phyloP scores from a whole-genome alignment of 306 rosid genomes.

The Rosa rugosa region DNA sequence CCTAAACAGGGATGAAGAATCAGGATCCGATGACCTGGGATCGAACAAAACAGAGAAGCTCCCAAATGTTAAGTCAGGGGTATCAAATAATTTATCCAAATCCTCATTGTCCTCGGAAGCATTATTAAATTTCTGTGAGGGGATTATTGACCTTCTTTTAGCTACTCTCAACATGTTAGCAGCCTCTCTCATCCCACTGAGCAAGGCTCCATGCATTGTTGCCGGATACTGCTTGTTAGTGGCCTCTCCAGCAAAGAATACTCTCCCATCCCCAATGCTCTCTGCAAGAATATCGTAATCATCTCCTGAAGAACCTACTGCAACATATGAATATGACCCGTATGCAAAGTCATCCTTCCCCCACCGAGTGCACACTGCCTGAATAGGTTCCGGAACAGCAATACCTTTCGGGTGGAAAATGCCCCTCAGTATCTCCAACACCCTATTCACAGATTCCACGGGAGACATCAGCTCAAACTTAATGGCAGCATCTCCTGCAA shows the following conservation, averaged over 20 bases:
- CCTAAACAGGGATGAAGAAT: constrained; percentile 57
- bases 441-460: constrained; percentile 80
- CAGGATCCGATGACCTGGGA: constrained; percentile 48
- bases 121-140: constrained; percentile 28
- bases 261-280: constrained; percentile 68
- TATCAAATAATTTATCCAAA: constrained; percentile 48
- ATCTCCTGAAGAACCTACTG: constrained; percentile 84
- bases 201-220: constrained; percentile 91
- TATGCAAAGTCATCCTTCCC: constrained; percentile 69
- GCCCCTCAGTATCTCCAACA: constrained; percentile 59
- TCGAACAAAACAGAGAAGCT: constrained; percentile 66
- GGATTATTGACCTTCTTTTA: constrained; percentile 41
- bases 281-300: constrained; percentile 85
- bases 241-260: constrained; percentile 93
- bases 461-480: constrained; percentile 92
- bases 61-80: constrained; percentile 65
- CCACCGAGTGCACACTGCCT: constrained; percentile 86
- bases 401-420: constrained; percentile 78
- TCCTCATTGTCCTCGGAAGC: constrained; percentile 36
- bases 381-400: constrained; percentile 73
- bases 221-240: constrained; percentile 90
- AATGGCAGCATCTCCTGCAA: constrained; percentile 83
- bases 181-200: constrained; percentile 95
- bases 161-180: constrained; percentile 79
- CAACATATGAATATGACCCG: constrained; percentile 88